Conservation (phyloP, 73 alveolate species). For the Paramecium caudatum region DNA sequence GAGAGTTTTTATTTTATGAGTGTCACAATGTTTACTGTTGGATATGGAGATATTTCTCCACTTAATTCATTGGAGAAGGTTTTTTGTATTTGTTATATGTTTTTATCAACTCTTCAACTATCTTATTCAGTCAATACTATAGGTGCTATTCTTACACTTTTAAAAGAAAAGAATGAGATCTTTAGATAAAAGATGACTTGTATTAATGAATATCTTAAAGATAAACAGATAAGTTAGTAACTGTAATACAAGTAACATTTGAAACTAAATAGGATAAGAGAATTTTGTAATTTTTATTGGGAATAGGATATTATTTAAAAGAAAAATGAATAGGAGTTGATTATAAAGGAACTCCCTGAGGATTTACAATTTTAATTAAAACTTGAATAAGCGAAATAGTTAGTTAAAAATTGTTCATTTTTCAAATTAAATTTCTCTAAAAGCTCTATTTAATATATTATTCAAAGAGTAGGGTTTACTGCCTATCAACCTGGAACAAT, state of each 20-base stretch:
- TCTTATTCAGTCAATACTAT: slow-evolving; percentile 70
- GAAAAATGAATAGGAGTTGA: slow-evolving; percentile 6
- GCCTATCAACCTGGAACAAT: slow-evolving; percentile 7
- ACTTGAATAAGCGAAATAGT: slow-evolving; percentile 30
- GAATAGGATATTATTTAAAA: slow-evolving; percentile 42
- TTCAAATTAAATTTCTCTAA: slow-evolving; percentile 50
- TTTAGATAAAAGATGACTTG: slow-evolving; percentile 53
- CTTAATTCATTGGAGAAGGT: slow-evolving; percentile 39
- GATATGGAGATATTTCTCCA: slow-evolving; percentile 41
- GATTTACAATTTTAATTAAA: slow-evolving; percentile 49
- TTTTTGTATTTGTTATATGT: slow-evolving; percentile 55
- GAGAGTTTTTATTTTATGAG: slow-evolving; percentile 47
- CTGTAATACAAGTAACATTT: slow-evolving; percentile 2
- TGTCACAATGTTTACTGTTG: slow-evolving; percentile 53
- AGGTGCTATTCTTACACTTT: slow-evolving; percentile 55
- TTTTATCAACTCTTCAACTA: slow-evolving; percentile 39
- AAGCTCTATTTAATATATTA: not conserved
- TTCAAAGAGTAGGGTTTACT: not conserved
- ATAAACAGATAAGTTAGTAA: slow-evolving; percentile 54
- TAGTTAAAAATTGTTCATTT: slow-evolving; percentile 58
- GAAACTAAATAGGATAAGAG: slow-evolving; percentile 42
- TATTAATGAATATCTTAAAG: slow-evolving; percentile 68
- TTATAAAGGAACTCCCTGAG: slow-evolving; percentile 62
- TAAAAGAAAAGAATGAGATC: slow-evolving; percentile 65
- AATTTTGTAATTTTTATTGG: slow-evolving; percentile 69